Base-by-base conservation (phyloP, 2,329 filamentous ascomycete species). In the Talaromyces sp. region DNA sequence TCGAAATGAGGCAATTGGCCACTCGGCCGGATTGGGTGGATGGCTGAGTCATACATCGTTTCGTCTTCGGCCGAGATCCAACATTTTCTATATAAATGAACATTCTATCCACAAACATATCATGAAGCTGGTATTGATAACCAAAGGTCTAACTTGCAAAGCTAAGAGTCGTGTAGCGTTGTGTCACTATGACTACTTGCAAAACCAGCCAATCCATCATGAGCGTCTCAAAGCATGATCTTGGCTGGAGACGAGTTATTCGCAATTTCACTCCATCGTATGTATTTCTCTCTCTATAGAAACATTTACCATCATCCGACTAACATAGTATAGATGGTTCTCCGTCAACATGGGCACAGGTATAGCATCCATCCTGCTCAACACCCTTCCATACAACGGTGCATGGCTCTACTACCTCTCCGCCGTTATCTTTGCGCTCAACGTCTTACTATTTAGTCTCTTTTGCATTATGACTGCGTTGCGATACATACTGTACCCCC, bases 401-500 rank as follows among this genome's bases (percentile, higher is more conserved):
- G 23, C 35, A 57, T 77, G 75, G 75, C 69, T 78, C 2, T 76
- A 77, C 58, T 77, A 72, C 69, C 70, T 77, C 11, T 77, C 76
- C 1, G 64, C 76, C 33, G 66, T 70, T 16, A 68, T 77, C 0
- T 77, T 79, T 33, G 70, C 66, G 0, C 56, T 78, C 5, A 78
- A 79, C 48, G 69, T 76, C 6, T 35, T 74, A 3, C 68, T 78
- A 7, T 78, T 78, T 52, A 25, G 33, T 7, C 46, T 72, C 1
- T 72, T 70, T 1, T 67, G 82, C 21, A 63, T 75, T 5, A 80
- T 88, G 52, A 86, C 84, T 1, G 62, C 84, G 1, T 70, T 88
- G 2, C 82, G 88, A 4, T 91, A 91, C 68, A 76, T 77, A 0
- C 68, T 90, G 1, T 91, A 88, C 68, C 88, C 87, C 0, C 80